Percentiles rank a stretch among this genome's conserved stretches.
Evolutionary conservation across 2,329 filamentous ascomycete genomes (phyloP).

Genomic region (Dothidotthia symphoricarpi): DNA sequence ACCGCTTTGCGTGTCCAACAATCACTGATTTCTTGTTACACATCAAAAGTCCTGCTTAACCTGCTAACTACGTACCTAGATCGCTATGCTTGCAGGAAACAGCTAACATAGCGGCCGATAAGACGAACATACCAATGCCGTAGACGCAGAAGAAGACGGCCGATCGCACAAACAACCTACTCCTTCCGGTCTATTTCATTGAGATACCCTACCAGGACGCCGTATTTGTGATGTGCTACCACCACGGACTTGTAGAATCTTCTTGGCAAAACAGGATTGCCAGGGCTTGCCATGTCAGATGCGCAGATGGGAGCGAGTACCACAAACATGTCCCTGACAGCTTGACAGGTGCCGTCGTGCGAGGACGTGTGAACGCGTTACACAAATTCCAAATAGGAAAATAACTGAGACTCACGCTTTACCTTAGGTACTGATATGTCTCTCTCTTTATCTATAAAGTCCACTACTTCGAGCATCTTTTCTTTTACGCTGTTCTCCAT

Average conservation of each 20-base stretch:
- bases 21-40: too few relatives aligned
- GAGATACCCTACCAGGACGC: neutral
- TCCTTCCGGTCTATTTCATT: neutral
- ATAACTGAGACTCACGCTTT: neutral
- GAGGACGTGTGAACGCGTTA: slow-evolving; percentile 7
- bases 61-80: too few relatives aligned
- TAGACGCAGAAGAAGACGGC: too few relatives aligned
- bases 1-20: too few relatives aligned
- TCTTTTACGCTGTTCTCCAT: too few relatives aligned
- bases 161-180: too few relatives aligned
- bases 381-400: neutral
- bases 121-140: too few relatives aligned
- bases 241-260: slow-evolving; percentile 2
- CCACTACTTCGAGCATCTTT: too few relatives aligned
- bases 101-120: too few relatives aligned
- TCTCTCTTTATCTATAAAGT: neutral
- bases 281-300: slow-evolving; percentile 12
- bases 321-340: slow-evolving; percentile 17
- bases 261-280: slow-evolving; percentile 5
- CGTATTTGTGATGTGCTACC: neutral
- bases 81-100: too few relatives aligned
- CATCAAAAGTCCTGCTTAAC: too few relatives aligned
- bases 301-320: slow-evolving; percentile 10
- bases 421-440: neutral
- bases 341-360: slow-evolving; percentile 27